These are phyloP conservation scores for Epichloe sp. DNA, from an alignment of 2,329 filamentous ascomycete genomes.

Conservation along the genomic window DNA sequence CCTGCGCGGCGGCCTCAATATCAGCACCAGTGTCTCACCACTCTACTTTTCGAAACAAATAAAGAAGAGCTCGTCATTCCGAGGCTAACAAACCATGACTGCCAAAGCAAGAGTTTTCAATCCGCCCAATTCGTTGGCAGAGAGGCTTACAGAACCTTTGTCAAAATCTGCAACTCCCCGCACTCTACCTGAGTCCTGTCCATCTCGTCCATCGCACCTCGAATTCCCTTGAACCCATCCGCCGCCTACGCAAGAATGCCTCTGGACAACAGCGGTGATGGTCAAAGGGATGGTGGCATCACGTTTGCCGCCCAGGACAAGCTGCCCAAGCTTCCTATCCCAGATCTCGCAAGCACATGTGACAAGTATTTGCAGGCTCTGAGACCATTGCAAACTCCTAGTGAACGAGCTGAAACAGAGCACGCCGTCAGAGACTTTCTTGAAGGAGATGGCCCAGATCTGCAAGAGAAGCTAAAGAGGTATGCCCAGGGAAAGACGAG, in stretches of 20 bases:
- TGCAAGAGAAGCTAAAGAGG: conserved; percentile 80
- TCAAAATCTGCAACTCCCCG: conserved; percentile 25
- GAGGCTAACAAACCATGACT: conserved; percentile 22
- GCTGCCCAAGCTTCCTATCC: conserved; percentile 84
- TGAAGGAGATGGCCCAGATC: conserved; percentile 61
- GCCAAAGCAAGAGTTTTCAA: conserved; percentile 29
- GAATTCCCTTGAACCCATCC: conserved; percentile 11
- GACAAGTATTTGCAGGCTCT: conserved; percentile 69
- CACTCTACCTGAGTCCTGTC: conserved; percentile 22
- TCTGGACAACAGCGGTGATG: conserved; percentile 24
- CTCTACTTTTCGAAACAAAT: conserved; percentile 51
- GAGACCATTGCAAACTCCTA: conserved; percentile 63
- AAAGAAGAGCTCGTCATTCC: not conserved
- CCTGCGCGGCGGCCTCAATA: conserved; percentile 63
- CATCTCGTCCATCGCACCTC: conserved; percentile 8
- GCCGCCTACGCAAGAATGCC: conserved; percentile 30
- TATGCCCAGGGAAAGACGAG: conserved; percentile 87
- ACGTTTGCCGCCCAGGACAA: conserved; percentile 84
- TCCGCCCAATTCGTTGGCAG: conserved; percentile 58
- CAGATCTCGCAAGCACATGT: conserved; percentile 67
- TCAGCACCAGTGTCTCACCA: conserved; percentile 66
- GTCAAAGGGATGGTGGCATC: conserved; percentile 50
- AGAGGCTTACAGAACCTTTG: conserved; percentile 42
- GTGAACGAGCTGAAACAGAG: conserved; percentile 74
- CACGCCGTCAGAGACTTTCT: conserved; percentile 75